Base-by-base conservation (phyloP, 139 green algal genomes). In the Chlamydomonas asymmetrica region DNA sequence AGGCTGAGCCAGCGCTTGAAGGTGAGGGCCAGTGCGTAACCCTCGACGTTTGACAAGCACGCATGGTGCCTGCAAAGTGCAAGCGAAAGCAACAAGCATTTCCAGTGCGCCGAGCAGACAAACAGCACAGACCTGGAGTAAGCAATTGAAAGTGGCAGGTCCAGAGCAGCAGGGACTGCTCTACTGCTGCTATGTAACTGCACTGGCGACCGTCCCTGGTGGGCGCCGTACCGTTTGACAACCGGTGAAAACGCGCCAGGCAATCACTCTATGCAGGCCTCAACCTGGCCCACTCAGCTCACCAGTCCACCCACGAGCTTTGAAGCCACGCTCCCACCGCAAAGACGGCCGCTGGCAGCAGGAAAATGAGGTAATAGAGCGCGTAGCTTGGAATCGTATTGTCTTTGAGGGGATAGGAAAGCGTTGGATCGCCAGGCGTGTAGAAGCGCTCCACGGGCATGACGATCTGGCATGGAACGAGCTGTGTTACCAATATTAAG, bases 1-100 rank as follows among this genome's bases (percentile, higher is more conserved):
- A 87, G 57, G 34, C 83, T 87, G 39, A 82, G 79, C 81, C 81
- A 87, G 27, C 80, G 71, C 65, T 74, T 72, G 38, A 72, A 80
- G 9, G 52, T n/a, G n/a, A n/a, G n/a, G 27, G 79, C 76, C 7
- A 87, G 48, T 2, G 81, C 76, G 74, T 83, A 87, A 6, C 50
- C 81, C 38, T 87, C 81, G 1, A 76, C 45, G 0, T 82, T n/a
- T 18, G 67, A 71, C 22, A 87, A 37, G 38, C 62, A 56, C 22
- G 78, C 73, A 56, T 87, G 81, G 38, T 87, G 81, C 76, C 81
- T 87, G 76, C 22, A 62, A 32, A 4, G n/a, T 34, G 16, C 20
- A 3, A 13, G n/a, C n/a, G n/a, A n/a, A n/a, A n/a, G n/a, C n/a
- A n/a, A n/a, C n/a, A n/a, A n/a, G n/a, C n/a, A n/a, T n/a, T n/a